A percentile compares a stretch with the other conserved stretches of the same genome.
phyloP scores from a whole-genome alignment of 306 rosid species.

The Acacia confusa region DNA sequence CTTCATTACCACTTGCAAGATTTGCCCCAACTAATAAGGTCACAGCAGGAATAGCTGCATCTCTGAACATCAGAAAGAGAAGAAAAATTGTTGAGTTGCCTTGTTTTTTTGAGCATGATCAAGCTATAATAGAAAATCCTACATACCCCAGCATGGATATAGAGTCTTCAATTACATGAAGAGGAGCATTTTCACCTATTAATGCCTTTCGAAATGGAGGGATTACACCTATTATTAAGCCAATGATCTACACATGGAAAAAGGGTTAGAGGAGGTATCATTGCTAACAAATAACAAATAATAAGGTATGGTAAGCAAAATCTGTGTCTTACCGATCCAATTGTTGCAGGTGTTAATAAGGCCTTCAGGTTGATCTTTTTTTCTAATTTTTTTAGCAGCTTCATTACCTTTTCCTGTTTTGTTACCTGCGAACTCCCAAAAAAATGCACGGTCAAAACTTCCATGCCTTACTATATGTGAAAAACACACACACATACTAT shows the following conservation, averaged over 20 bases:
- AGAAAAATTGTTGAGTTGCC: neutral
- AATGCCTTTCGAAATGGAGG: slow-evolving; percentile 35
- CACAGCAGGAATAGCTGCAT: slow-evolving; percentile 37
- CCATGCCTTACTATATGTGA: neutral
- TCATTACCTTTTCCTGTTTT: neutral
- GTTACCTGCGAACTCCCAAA: slow-evolving; percentile 13
- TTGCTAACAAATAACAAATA: neutral
- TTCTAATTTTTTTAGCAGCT: neutral
- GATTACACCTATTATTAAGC: slow-evolving; percentile 33
- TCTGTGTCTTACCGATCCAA: slow-evolving; percentile 32
- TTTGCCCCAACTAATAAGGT: slow-evolving; percentile 47
- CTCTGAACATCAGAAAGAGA: slow-evolving; percentile 22
- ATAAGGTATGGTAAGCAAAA: neutral
- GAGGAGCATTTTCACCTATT: slow-evolving; percentile 41
- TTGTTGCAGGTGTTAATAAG: slow-evolving; percentile 34
- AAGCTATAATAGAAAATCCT: neutral
- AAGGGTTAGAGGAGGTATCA: neutral
- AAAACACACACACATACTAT: neutral
- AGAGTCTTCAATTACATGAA: slow-evolving; percentile 37
- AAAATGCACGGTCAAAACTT: neutral
- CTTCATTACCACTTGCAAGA: slow-evolving; percentile 35
- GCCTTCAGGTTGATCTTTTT: slow-evolving; percentile 27
- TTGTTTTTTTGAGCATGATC: neutral
- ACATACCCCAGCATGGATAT: slow-evolving; percentile 41
- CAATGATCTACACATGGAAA: slow-evolving; percentile 30